Base-by-base conservation (phyloP, 1,139 yeast species). In the Kurtzmaniella quercitrusa region DNA sequence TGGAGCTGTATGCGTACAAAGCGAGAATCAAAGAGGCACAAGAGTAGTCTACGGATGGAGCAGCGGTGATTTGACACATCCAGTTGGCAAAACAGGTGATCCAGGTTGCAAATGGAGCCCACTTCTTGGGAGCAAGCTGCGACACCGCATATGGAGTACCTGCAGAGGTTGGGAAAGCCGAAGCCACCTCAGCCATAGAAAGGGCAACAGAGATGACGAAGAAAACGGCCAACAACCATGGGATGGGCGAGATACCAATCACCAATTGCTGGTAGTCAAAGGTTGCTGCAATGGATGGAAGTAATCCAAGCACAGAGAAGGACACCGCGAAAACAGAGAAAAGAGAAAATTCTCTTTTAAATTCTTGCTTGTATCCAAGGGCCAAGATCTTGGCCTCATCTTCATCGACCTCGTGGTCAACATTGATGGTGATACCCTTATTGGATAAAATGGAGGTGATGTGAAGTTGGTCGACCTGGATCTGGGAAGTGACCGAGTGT, bases 361-460 rank as follows among this genome's bases (percentile, higher is more conserved):
- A 80, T 56, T 85, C 91, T 52, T 80, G 87, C 56, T 81, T 81
- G 58, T 85, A 85, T 38, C 93, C 93, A 54, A 84, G 69, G 15
- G 85, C 83, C 53, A 79, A 59, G 41, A 79, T 77, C 60, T 73
- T 64, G 14, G 81, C 82, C 56, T 79, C 84, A 56, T 79, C 85
- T 8, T 53, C 44, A 47, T 68, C 74, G 11, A 78, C 63, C 14
- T 56, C 73, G 53, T 78, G 83, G 51, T 70, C 76, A 12, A 71
- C 68, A 48, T 68, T 68, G 41, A 73, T 67, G 17, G 69, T 64
- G 16, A 69, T 55, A 40, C 66, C 70, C 44, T 54, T 57, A 48
- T 70, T 63, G 17, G 77, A 72, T 43, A 73, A 59, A 10, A 73
- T 62, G n/a, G 75, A 70, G 34, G 62, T 62, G 31, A 73, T 56